Conservation (phyloP, 164 flowering plant species). For the Aristolochia californica region DNA sequence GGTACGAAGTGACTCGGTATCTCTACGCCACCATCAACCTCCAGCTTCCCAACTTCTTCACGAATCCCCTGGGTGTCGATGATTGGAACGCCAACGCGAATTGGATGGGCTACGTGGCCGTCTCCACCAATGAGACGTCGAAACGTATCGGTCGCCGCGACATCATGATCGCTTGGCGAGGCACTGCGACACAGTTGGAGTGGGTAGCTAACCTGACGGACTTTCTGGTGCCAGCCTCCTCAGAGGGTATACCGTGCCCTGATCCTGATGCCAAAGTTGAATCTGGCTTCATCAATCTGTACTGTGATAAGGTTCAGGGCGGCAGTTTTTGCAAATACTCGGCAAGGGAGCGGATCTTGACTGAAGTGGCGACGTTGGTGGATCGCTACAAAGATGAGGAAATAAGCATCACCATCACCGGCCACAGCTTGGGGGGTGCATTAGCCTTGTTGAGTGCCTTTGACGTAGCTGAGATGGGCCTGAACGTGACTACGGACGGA, state of each 20-base stretch:
- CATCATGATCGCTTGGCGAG: conserved; percentile 69
- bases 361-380: conserved; percentile 34
- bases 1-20: conserved; percentile 55
- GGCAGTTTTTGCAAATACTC: conserved; percentile 49
- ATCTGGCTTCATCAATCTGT: conserved; percentile 63
- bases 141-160: conserved; percentile 66
- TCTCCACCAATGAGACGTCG: conserved; percentile 52
- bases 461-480: conserved; percentile 58
- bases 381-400: conserved; percentile 44
- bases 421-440: conserved; percentile 78
- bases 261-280: conserved; percentile 56
- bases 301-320: conserved; percentile 46
- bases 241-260: conserved; percentile 36
- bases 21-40: conserved; percentile 64
- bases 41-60: conserved; percentile 61
- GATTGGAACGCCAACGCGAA: conserved; percentile 67
- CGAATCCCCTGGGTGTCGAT: conserved; percentile 36
- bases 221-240: conserved; percentile 30
- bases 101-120: conserved; percentile 89
- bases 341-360: conserved; percentile 56
- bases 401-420: conserved; percentile 62
- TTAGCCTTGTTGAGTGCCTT: conserved; percentile 62
- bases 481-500: conserved; percentile 23
- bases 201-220: conserved; percentile 70
- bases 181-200: conserved; percentile 67